Evolutionary conservation across 208 protist genomes (phyloP), one percentile per base, ranked within the genome.

Genomic region (Wallacemonas sp.): DNA sequence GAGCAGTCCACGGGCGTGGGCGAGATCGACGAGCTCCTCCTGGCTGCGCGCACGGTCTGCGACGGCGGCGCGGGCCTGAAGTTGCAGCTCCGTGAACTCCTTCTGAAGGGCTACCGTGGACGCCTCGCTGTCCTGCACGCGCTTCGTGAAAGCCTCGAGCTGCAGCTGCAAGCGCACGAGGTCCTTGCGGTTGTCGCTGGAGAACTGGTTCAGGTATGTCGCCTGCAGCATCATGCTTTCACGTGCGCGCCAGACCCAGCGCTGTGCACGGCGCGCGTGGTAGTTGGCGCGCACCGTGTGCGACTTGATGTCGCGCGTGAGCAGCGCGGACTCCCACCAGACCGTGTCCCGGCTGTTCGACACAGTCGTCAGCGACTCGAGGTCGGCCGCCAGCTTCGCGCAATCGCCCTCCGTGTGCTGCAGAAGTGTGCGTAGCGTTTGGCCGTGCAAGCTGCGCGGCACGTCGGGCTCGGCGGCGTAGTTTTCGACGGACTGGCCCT

Each of bases 281-380:
- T 91, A 95, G 72, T 87, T 89, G 0, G 71, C 74, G 8, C 89
- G 84, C 12, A 91, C 77, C 2, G 74, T 69, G 39, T 55, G 22
- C 12, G 82, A 67, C 72, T 92, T 92, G 70, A 95, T 81, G n/a
- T 85, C 74, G 4, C 89, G 75, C 33, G 84, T 84, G 3, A 74
- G 69, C 69, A 89, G 72, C 12, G 89, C 89, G 14, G 89, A 95
- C 18, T 77, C 65, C 84, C 86, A 95, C 86, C 86, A 95, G 31
- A 59, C 59, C 5, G 38, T 49, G 20, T 59, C 52, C 3, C 52
- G 52, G 46, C 39, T 55, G 32, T 57, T 52, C 25, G 62, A 26
- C 18, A 57, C n/a, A 11, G 45, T 16, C 8, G 25, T 67, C 29
- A 67, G 41, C 46, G 31, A 16, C 4, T 67, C 62, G 25, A 48